Percentiles rank a stretch among this genome's conserved stretches.
These are phyloP conservation scores for Blumeriella jaapii DNA, from an alignment of 2,329 filamentous ascomycete genomes.

Conservation along the genomic window DNA sequence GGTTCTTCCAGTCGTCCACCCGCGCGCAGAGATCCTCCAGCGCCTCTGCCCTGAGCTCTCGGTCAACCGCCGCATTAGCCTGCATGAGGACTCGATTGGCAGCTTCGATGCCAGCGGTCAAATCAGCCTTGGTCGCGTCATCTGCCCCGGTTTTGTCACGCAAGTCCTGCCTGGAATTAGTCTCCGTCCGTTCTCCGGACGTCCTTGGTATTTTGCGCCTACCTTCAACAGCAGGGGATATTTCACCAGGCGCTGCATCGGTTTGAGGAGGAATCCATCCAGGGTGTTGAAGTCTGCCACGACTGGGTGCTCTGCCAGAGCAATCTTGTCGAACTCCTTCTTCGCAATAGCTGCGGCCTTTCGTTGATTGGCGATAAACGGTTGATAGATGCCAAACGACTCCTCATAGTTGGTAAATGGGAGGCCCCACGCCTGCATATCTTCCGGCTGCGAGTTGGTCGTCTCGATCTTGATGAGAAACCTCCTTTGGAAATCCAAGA, in stretches of 20 bases:
- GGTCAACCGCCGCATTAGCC: conserved; percentile 84
- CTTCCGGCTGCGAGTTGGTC: conserved; percentile 70
- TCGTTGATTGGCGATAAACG: conserved; percentile 93
- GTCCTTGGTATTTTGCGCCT: conserved; percentile 12
- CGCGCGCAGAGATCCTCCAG: conserved; percentile 68
- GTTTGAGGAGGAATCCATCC: conserved; percentile 88
- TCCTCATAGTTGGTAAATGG: conserved; percentile 79
- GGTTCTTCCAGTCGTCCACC: conserved; percentile 96
- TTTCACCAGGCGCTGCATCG: conserved; percentile 90
- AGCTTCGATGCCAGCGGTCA: conserved; percentile 66
- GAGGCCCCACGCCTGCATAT: conserved; percentile 85
- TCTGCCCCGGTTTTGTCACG: conserved; percentile 71
- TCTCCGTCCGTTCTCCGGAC: neutral
- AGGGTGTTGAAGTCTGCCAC: conserved; percentile 79
- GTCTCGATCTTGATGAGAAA: conserved; percentile 95
- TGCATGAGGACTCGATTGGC: conserved; percentile 72
- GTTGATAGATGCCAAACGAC: conserved; percentile 84
- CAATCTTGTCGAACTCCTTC: conserved; percentile 78
- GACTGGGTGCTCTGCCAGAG: conserved; percentile 62
- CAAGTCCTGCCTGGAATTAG: conserved; percentile 51
- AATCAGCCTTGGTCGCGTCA: conserved; percentile 57
- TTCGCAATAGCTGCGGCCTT: conserved; percentile 80
- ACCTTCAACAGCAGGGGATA: conserved; percentile 86
- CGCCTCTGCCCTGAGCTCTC: conserved; percentile 73
- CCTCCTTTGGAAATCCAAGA: conserved; percentile 88